Percentiles rank a stretch among this genome's conserved stretches.
phyloP scores from a whole-genome alignment of 257 asterid species.

The Solanum chiquidenum region DNA sequence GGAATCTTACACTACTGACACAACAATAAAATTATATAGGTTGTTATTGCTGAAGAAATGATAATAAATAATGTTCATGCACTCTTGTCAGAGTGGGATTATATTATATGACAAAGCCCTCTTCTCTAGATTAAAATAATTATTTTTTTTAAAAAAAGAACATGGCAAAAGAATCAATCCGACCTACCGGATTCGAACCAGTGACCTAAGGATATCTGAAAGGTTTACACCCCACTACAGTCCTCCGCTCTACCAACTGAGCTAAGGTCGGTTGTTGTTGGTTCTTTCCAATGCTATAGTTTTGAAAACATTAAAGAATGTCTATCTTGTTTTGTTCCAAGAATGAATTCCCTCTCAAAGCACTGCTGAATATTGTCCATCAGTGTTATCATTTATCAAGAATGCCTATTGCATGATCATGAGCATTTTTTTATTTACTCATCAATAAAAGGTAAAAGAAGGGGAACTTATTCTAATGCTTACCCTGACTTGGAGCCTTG shows the following conservation, averaged over 20 bases:
- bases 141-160: neutral
- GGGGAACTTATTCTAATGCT: neutral
- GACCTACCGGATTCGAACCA: conserved; percentile 46
- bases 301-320: neutral
- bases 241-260: conserved; percentile 9
- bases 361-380: neutral
- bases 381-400: neutral
- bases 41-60: neutral
- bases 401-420: neutral
- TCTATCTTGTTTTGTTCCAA: neutral
- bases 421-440: neutral
- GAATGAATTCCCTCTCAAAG: neutral
- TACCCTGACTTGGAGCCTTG: neutral
- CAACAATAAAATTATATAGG: neutral
- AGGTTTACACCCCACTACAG: neutral
- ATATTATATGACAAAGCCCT: neutral
- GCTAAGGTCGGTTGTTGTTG: conserved; percentile 2
- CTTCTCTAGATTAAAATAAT: neutral
- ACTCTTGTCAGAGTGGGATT: neutral
- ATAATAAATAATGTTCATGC: neutral
- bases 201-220: conserved; percentile 21
- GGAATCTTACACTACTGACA: neutral
- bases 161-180: conserved; percentile 2
- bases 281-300: neutral
- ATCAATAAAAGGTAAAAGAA: neutral